phyloP scores from a whole-genome alignment of 2,329 filamentous ascomycete species.

The Aspergillus ochraceoroseus region DNA sequence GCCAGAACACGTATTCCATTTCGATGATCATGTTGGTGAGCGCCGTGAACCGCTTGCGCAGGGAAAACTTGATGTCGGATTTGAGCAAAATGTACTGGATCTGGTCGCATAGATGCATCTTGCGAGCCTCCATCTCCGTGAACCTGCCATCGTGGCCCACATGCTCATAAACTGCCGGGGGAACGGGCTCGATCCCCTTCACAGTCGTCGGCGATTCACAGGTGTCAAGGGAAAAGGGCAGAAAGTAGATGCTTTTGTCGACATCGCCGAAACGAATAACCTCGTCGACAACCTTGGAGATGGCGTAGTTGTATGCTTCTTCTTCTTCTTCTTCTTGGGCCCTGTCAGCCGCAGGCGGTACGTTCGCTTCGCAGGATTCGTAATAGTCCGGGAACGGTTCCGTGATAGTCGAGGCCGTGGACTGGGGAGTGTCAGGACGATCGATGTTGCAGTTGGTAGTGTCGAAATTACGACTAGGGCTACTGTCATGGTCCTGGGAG shows the following conservation, averaged over 20 bases:
- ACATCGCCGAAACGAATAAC: constrained; percentile 17
- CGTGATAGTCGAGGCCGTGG: constrained; percentile 1
- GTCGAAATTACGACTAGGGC: no score
- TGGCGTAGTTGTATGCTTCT: constrained; percentile 23
- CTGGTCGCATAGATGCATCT: no score
- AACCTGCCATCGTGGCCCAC: not conserved
- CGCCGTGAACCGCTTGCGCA: not conserved
- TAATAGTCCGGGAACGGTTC: constrained; percentile 31
- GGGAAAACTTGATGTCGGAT: no score
- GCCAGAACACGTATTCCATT: constrained; percentile 23
- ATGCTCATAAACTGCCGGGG: not conserved
- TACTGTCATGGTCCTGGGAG: no score
- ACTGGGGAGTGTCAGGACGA: not conserved
- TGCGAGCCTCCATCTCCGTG: no score
- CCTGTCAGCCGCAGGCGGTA: constrained; percentile 9
- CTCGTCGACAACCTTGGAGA: constrained; percentile 24
- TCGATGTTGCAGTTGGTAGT: not conserved
- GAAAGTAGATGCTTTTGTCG: constrained; percentile 13
- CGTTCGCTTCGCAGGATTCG: constrained; percentile 14
- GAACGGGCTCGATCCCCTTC: not conserved
- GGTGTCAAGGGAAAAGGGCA: no score
- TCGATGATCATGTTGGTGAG: not conserved
- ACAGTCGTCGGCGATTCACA: no score
- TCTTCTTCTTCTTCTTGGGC: constrained; percentile 23
- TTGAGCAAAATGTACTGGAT: no score